Conservation (phyloP, 169 alveolate species). For the Plasmodium malariae region DNA sequence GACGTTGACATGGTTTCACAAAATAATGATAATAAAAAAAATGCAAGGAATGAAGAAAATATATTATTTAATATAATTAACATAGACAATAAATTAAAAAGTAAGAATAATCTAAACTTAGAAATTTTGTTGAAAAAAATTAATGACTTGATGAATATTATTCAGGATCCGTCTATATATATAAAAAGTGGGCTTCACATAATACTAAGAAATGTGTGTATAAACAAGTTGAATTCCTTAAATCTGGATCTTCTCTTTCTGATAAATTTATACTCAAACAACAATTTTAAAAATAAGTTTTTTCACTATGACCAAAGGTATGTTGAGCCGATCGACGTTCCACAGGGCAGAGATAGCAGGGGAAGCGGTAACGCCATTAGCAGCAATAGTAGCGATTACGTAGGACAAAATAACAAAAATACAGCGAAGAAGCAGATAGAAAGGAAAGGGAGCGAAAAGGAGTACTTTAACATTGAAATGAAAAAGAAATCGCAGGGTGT, state of each 20-base stretch:
- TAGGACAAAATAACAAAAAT: not conserved
- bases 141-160: conserved; percentile 33
- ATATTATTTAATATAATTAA: conserved; percentile 42
- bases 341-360: not conserved
- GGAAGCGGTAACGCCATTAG: not conserved
- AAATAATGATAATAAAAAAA: conserved; percentile 16
- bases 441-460: conserved; percentile 12
- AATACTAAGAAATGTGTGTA: conserved; percentile 44
- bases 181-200: conserved; percentile 51
- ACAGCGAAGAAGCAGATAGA: too few relatives aligned
- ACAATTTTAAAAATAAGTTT: conserved; percentile 57
- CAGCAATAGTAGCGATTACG: not conserved
- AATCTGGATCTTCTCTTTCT: conserved; percentile 60
- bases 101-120: conserved; percentile 32
- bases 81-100: conserved; percentile 34
- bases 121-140: conserved; percentile 46
- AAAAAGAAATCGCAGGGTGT: conserved; percentile 13
- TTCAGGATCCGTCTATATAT: conserved; percentile 13
- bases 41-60: conserved; percentile 35
- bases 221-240: conserved; percentile 50
- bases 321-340: not conserved
- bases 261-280: conserved; percentile 62
- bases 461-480: conserved; percentile 18
- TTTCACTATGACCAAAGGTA: conserved; percentile 41
- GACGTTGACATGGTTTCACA: not conserved